phyloP scores from a whole-genome alignment of 140 eudicot species.

The Senecio squalidus region DNA sequence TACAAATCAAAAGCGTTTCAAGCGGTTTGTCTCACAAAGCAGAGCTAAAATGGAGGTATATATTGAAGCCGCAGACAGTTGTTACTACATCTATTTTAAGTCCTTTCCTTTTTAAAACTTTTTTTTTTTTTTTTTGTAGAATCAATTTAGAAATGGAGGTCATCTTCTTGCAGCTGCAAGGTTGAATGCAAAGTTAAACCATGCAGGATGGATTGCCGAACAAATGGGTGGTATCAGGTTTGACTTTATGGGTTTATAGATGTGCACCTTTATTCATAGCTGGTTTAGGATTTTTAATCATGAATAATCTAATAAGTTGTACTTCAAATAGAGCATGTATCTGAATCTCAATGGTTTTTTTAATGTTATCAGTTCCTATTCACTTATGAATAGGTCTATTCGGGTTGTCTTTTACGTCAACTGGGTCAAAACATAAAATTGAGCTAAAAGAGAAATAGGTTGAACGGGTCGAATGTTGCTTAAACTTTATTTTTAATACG shows the following conservation, averaged over 20 bases:
- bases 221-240: slow-evolving; percentile 92
- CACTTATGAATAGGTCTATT: neutral
- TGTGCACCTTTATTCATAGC: slow-evolving; percentile 6
- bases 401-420: neutral
- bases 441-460: neutral
- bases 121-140: slow-evolving; percentile 29
- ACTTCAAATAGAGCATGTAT: neutral
- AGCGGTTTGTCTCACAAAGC: slow-evolving; percentile 87
- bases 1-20: slow-evolving; percentile 83
- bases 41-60: slow-evolving; percentile 86
- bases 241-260: slow-evolving; percentile 1
- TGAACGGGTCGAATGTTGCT: neutral
- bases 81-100: slow-evolving; percentile 2
- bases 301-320: neutral
- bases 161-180: slow-evolving; percentile 84
- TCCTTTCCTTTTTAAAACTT: neutral
- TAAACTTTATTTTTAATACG: neutral
- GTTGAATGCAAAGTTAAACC: slow-evolving; percentile 81
- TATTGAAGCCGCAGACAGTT: neutral
- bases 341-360: neutral
- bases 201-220: slow-evolving; percentile 78
- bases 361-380: neutral
- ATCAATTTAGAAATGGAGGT: slow-evolving; percentile 79
- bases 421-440: neutral
- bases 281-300: neutral